phyloP scores from a whole-genome alignment of 1,284 basidiomycete species.

The Cerrena zonata region DNA sequence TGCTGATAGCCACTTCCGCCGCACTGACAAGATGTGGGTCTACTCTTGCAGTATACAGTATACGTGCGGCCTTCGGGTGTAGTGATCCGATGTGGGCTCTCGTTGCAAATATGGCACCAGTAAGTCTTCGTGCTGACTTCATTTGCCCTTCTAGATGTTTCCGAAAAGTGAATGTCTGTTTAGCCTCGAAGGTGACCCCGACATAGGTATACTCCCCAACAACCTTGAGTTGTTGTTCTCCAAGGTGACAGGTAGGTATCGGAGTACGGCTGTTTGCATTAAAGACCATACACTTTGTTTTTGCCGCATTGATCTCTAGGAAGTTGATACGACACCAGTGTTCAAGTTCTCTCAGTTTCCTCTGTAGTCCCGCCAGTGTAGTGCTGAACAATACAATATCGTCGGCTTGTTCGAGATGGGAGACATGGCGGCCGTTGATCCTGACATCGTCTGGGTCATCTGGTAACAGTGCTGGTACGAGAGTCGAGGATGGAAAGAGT shows the following conservation, averaged over 20 bases:
- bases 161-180: not conserved
- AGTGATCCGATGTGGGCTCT: slow-evolving; percentile 15
- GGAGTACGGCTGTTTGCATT: not conserved
- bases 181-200: not conserved
- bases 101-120: not conserved
- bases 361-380: slow-evolving; percentile 18
- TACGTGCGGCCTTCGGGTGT: slow-evolving; percentile 10
- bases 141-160: not conserved
- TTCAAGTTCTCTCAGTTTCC: slow-evolving; percentile 18
- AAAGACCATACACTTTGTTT: not conserved
- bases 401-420: slow-evolving; percentile 24
- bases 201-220: not conserved
- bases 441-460: slow-evolving; percentile 18
- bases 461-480: too few relatives aligned
- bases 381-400: slow-evolving; percentile 27
- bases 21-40: slow-evolving; percentile 28
- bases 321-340: slow-evolving; percentile 14
- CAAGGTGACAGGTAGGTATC: not conserved
- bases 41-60: slow-evolving; percentile 24
- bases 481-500: too few relatives aligned
- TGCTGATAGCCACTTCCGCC: slow-evolving; percentile 20
- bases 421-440: slow-evolving; percentile 17
- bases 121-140: not conserved
- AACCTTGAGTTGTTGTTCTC: not conserved
- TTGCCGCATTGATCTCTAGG: not conserved